Base-by-base conservation (phyloP, 345 rosid species). In the Aquilaria malaccensis region DNA sequence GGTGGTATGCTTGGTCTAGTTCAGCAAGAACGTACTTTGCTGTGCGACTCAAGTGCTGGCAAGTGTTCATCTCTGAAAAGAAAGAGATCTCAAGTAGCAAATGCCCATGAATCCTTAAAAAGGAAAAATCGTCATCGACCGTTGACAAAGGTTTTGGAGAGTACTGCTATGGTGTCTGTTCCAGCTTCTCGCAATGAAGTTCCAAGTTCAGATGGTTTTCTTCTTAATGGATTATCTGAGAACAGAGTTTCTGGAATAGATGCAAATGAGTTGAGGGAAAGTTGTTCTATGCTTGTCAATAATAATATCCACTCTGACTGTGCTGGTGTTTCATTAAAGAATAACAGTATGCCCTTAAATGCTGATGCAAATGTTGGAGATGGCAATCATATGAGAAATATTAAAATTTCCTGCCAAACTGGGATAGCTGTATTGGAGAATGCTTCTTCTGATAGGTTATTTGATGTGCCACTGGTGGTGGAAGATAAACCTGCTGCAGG, bases 101-200 rank as follows among this genome's bases (percentile, higher is more conserved):
- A 69, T 69, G 79, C 65, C 67, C 80, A 72, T 13, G 99, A 91
- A 59, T 73, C 74, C 60, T 62, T 77, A 54, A 91, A 81, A 75
- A 86, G 83, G 79, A 91, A 74, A 76, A 80, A 80, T 70, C 85
- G 99, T 9, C 89, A 85, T 58, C 79, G 97, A 29, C 96, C 86
- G 31, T 70, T 95, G 74, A 85, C 91, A 11, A 84, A 95, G 77
- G 99, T 95, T 65, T 72, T 95, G 73, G 95, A 91, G 82, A 83
- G 90, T 70, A 88, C 96, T 15, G 79, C 83, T 62, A 85, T 86
- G 89, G 83, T 89, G 32, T 80, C 83, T 68, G 85, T 84, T 69
- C 95, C 96, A 65, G 83, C 82, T 70, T 67, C 67, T 30, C 83
- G 84, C 74, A 77, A 95, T 64, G 91, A 88, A 66, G 74, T 77